Base-by-base conservation (phyloP, 306 rosid genomes). In the Macrotyloma uniflorum region DNA sequence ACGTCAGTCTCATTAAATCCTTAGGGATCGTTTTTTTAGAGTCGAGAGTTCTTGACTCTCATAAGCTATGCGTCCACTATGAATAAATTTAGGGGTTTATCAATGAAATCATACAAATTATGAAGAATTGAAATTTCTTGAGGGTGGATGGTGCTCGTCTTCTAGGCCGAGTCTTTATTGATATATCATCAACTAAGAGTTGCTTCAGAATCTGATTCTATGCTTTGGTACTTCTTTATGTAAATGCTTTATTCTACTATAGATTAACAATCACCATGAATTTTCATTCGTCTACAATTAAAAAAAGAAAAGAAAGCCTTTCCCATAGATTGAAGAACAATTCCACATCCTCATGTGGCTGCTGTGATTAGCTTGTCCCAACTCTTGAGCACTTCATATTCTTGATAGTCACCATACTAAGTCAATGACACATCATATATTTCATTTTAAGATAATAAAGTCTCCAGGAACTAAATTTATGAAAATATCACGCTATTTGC, bases 161-260 rank as follows among this genome's bases (percentile, higher is more conserved):
- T 68, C 51, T n/a, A 10, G 49, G 74, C 64, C 15, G 7, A 22
- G 49, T 38, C 23, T 57, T n/a, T 59, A 26, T 74, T 7, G 8
- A 42, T 43, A 32, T 19, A n/a, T 32, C 73, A 51, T 32, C 40
- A 8, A 51, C 15, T 33, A 28, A 19, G 38, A 66, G 49, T 55
- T 65, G 59, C 66, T 66, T 64, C 69, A 40, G 80, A 70, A 80
- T 80, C 69, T 58, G 49, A n/a, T 76, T 80, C 82, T 40, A 49
- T 4, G 62, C 42, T 58, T 28, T 30, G 32, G 1, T 28, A 19
- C 57, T 22, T 64, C 64, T n/a, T n/a, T n/a, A 5, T 2, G 32
- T 6, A 45, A 23, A 58, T 35, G 22, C 53, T 78, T 77, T 83
- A 72, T 57, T 79, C 62, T 26, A n/a, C 40, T 13, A 30, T 15